Evolutionary conservation across 371 early-diverging fungal genomes (phyloP).

Genomic region (Syncephalastrum sp.): DNA sequence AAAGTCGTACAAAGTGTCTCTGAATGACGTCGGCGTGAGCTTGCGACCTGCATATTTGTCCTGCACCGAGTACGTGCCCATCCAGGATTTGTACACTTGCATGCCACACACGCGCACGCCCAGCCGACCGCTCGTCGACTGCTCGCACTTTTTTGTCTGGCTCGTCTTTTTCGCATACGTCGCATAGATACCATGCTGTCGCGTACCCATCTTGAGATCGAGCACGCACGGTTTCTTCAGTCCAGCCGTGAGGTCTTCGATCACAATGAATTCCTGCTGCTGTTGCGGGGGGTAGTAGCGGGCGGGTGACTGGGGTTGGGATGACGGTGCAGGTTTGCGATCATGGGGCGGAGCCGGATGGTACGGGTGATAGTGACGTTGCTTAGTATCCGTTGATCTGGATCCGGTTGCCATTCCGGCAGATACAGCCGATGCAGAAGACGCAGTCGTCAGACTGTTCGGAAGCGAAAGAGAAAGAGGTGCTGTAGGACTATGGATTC

Average conservation of each 20-base stretch:
- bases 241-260: conserved; percentile 89
- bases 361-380: conserved; percentile 4
- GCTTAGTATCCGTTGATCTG: conserved; percentile 11
- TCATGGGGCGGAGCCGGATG: background rate
- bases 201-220: conserved; percentile 96
- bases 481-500: too few species aligned
- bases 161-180: conserved; percentile 73
- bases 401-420: too few species aligned
- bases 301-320: background rate
- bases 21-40: conserved; percentile 71
- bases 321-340: too few species aligned
- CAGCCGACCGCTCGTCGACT: conserved; percentile 80
- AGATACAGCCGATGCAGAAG: too few species aligned
- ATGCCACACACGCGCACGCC: conserved; percentile 96
- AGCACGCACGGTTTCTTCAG: conserved; percentile 85
- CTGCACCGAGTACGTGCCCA: conserved; percentile 64
- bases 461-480: too few species aligned
- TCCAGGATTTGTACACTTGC: conserved; percentile 85
- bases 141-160: conserved; percentile 85
- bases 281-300: background rate
- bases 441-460: too few species aligned
- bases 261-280: conserved; percentile 76
- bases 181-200: conserved; percentile 91
- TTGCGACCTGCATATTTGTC: conserved; percentile 95
- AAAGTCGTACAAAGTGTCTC: conserved; percentile 69